Percentiles rank a stretch among this genome's conserved stretches.
These are phyloP conservation scores for Phytopythium vexans DNA, from an alignment of 352 stramenopile species.

Conservation along the genomic window DNA sequence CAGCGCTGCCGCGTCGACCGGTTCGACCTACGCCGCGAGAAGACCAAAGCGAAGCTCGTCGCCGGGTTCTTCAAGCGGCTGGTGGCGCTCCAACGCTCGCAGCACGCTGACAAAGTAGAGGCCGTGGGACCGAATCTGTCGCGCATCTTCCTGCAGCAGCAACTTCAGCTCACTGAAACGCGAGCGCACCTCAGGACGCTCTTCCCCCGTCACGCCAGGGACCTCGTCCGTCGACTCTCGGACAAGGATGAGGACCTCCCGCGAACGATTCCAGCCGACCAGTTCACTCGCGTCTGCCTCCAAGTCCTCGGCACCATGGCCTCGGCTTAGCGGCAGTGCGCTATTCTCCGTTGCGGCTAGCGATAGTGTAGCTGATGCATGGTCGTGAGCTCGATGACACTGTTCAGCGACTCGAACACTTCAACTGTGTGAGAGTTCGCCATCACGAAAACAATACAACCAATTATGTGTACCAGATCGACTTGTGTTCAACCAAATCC, in stretches of 20 bases:
- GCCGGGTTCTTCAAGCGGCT: slow-evolving; percentile 49
- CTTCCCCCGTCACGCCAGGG: slow-evolving; percentile 60
- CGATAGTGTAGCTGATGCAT: no score
- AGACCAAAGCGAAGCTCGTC: slow-evolving; percentile 56
- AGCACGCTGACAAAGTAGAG: slow-evolving; percentile 32
- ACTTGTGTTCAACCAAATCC: no score
- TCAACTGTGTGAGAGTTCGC: no score
- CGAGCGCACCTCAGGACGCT: slow-evolving; percentile 32
- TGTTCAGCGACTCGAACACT: no score
- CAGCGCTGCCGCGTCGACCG: slow-evolving; percentile 31
- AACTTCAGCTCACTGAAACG: slow-evolving; percentile 50
- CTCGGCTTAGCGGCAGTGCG: slow-evolving; percentile 10
- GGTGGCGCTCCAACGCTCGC: slow-evolving; percentile 43
- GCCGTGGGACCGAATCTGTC: slow-evolving; percentile 25
- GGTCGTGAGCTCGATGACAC: no score
- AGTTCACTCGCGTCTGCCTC: slow-evolving; percentile 39
- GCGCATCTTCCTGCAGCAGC: slow-evolving; percentile 36
- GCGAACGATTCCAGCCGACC: slow-evolving; percentile 16
- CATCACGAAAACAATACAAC: no score
- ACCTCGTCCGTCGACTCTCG: slow-evolving; percentile 46
- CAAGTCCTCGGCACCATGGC: slow-evolving; percentile 32
- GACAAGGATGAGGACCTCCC: slow-evolving; percentile 33
- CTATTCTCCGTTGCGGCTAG: no score
- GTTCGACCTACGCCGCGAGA: slow-evolving; percentile 62
- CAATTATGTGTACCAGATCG: no score